Base-by-base conservation (phyloP, 345 rosid species). In the Eucalyptus paniculata region DNA sequence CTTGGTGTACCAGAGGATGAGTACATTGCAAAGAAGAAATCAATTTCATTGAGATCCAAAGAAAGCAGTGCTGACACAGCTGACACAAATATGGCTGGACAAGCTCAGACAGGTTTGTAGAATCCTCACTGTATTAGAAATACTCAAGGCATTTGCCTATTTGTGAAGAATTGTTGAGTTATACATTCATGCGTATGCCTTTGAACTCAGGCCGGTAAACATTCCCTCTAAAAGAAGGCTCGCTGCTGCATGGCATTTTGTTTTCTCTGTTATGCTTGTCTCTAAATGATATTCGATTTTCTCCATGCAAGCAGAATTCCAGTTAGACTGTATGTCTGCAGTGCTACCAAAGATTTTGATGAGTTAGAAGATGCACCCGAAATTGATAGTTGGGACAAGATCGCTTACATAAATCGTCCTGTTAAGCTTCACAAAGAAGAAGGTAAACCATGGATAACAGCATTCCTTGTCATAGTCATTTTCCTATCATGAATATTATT, bases 301-400 rank as follows among this genome's bases (percentile, higher is more conserved):
- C 45, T 89, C 56, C 53, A 89, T n/a, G 88, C 95, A 97, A 98
- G 94, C 82, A 96, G 95, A 92, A 91, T 96, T 91, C 97, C 98
- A 32, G 96, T 98, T 87, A 94, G 99, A 88, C 90, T 98, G 90
- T 96, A 98, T 90, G 93, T 98, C 67, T 89, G 95, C 93, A 91
- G 89, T 88, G 90, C 94, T 37, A 91, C 89, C 40, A 91, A 93
- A 90, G 93, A 96, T 92, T 95, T 94, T 90, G 96, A 94, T 93
- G 94, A 95, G 90, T 90, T 94, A 87, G 98, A 95, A 90, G 97
- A 94, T 92, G 90, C 92, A 34, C 94, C 93, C 24, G 92, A 85
- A 89, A 89, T 96, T 62, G 97, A 95, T 90, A 92, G 93, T 56
- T 97, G 99, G 99, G 99, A 97, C 92, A 94, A 95, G 85, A 93